Evolutionary conservation across 2,329 filamentous ascomycete genomes (phyloP).

Genomic region (Dothiorella sarmentorum): DNA sequence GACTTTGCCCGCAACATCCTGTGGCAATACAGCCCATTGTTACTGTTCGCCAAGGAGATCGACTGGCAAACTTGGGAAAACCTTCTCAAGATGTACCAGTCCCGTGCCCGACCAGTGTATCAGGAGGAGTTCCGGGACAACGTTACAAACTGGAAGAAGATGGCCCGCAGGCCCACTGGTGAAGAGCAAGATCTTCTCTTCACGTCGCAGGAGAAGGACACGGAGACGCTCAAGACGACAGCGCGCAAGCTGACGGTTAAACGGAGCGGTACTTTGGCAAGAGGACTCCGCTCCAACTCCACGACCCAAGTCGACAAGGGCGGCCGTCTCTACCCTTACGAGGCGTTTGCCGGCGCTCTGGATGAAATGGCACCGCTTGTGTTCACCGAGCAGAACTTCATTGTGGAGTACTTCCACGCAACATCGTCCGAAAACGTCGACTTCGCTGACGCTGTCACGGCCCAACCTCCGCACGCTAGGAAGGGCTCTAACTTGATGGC

Average conservation of each 20-base stretch:
- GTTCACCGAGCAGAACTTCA: slow-evolving; percentile 92
- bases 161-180: slow-evolving; percentile 68
- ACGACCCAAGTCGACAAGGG: slow-evolving; percentile 62
- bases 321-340: slow-evolving; percentile 68
- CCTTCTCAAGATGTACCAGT: slow-evolving; percentile 76
- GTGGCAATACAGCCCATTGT: slow-evolving; percentile 83
- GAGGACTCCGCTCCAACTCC: slow-evolving; percentile 65
- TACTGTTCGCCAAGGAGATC: slow-evolving; percentile 84
- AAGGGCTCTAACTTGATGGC: slow-evolving; percentile 68
- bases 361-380: slow-evolving; percentile 80
- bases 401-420: slow-evolving; percentile 95
- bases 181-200: slow-evolving; percentile 87
- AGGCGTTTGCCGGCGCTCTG: slow-evolving; percentile 75
- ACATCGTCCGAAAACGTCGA: slow-evolving; percentile 78
- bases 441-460: slow-evolving; percentile 75
- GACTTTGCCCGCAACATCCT: slow-evolving; percentile 68
- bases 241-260: slow-evolving; percentile 92
- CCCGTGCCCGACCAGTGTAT: slow-evolving; percentile 72
- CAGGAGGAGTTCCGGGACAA: slow-evolving; percentile 78
- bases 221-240: slow-evolving; percentile 64
- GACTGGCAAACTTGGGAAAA: slow-evolving; percentile 78
- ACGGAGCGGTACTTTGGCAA: slow-evolving; percentile 81
- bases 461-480: slow-evolving; percentile 63
- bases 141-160: slow-evolving; percentile 73
- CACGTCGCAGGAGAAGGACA: slow-evolving; percentile 83